phyloP scores from a whole-genome alignment of 768 basidiomycete genomes.

The Tulasnella sp. region DNA sequence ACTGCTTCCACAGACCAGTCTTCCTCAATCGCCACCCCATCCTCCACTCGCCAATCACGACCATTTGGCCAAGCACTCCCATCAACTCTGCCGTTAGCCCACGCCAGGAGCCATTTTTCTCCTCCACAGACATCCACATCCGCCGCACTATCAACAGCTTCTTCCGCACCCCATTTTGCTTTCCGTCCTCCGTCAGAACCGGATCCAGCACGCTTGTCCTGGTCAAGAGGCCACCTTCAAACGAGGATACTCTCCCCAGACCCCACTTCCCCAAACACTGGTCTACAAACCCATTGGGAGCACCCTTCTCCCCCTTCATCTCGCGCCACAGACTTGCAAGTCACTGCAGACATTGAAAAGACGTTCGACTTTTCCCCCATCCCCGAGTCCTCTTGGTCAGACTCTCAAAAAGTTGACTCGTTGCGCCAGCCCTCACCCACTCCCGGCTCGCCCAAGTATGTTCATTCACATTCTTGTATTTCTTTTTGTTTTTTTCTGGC shows the following conservation, averaged over 20 bases:
- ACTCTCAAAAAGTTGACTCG: neutral
- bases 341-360: neutral
- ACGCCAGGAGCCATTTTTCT: neutral
- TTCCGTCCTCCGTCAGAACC: conserved; percentile 4
- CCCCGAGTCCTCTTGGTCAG: neutral
- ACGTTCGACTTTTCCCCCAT: neutral
- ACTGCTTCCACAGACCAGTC: neutral
- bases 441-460: neutral
- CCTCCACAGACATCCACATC: neutral
- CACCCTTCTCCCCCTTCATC: neutral
- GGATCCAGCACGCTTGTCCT: neutral
- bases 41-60: neutral
- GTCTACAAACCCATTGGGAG: neutral
- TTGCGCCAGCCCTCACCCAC: neutral
- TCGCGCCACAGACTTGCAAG: neutral
- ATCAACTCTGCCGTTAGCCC: neutral
- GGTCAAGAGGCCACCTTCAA: neutral
- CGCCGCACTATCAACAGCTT: neutral
- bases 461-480: neutral
- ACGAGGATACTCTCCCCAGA: neutral
- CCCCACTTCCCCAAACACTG: neutral
- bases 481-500: too few species aligned
- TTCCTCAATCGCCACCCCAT: neutral
- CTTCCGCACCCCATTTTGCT: neutral
- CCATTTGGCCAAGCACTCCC: neutral